Conservation (phyloP, 192 early-diverging fungal species). For the Coemansia nantahalensis region DNA sequence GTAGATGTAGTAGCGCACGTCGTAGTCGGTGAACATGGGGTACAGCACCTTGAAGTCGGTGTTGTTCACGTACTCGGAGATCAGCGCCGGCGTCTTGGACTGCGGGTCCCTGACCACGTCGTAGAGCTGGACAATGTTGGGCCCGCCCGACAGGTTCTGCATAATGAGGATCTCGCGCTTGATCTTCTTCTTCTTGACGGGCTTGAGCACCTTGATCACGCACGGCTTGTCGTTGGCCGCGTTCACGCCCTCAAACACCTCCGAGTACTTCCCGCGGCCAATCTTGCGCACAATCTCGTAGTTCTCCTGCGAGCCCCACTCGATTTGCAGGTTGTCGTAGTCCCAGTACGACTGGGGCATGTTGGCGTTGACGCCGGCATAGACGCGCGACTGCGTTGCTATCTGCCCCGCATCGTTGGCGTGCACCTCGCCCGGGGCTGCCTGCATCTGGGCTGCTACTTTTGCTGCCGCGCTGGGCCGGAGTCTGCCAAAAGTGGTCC, state of each 20-base stretch:
- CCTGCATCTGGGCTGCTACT: conserved; percentile 26
- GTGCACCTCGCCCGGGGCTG: conserved; percentile 15
- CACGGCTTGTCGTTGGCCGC: conserved; percentile 80
- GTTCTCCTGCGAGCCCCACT: conserved; percentile 93
- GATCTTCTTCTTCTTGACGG: conserved; percentile 99
- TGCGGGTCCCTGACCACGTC: conserved; percentile 96
- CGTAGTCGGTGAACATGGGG: conserved; percentile 89
- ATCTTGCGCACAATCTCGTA: conserved; percentile 98
- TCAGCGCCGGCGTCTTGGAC: conserved; percentile 94
- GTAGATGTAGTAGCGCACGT: conserved; percentile 95
- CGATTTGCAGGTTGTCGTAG: conserved; percentile 89
- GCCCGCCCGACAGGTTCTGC: conserved; percentile 93
- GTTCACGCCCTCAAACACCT: conserved; percentile 99
- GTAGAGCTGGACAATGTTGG: conserved; percentile 87
- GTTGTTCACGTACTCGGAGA: conserved; percentile 98
- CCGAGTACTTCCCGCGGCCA: conserved; percentile 98
- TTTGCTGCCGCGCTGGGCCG: conserved; percentile 1
- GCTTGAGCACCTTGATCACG: conserved; percentile 99
- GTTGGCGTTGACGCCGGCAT: conserved; percentile 83
- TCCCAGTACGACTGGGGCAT: conserved; percentile 92
- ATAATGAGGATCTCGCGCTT: conserved; percentile 99
- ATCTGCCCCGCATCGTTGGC: conserved; percentile 36
- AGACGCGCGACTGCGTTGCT: conserved; percentile 72
- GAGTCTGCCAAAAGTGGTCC: conserved; percentile 24
- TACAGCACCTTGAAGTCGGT: conserved; percentile 97